A percentile compares a stretch with the other conserved stretches of the same genome.
phyloP scores from a whole-genome alignment of 2,329 filamentous ascomycete species.

The Aureobasidium lini region DNA sequence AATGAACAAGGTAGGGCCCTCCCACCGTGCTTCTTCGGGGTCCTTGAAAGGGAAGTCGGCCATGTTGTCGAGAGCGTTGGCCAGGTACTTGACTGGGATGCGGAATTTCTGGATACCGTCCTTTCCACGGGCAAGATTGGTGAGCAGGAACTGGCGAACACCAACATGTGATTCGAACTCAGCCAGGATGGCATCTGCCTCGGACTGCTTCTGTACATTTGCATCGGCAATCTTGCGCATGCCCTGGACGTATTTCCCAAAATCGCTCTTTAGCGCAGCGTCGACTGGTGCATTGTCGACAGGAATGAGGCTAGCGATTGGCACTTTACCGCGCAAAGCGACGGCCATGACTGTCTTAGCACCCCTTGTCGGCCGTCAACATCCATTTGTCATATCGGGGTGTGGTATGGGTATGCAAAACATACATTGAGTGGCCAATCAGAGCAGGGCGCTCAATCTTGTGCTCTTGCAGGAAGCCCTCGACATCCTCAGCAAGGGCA shows the following conservation, averaged over 20 bases:
- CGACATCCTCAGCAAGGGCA: constrained; percentile 75
- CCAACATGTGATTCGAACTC: constrained; percentile 66
- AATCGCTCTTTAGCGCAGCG: constrained; percentile 64
- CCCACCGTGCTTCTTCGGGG: constrained; percentile 59
- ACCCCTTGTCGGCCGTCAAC: constrained; percentile 45
- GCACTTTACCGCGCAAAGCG: constrained; percentile 61
- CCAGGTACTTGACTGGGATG: constrained; percentile 68
- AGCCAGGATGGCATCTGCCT: constrained; percentile 72
- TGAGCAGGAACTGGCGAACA: constrained; percentile 85
- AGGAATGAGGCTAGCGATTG: constrained; percentile 64
- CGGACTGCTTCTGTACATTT: constrained; percentile 58
- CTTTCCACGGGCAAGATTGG: constrained; percentile 61
- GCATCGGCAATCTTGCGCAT: constrained; percentile 76
- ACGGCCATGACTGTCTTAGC: constrained; percentile 89
- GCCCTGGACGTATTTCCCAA: constrained; percentile 70
- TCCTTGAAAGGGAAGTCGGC: constrained; percentile 84
- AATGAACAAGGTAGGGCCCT: constrained; percentile 74
- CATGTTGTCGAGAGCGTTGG: constrained; percentile 61
- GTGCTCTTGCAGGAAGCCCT: constrained; percentile 67
- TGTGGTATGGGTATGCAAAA: constrained; percentile 27
- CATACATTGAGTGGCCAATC: constrained; percentile 83
- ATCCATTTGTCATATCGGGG: background rate
- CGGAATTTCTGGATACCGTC: constrained; percentile 61
- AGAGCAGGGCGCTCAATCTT: constrained; percentile 63
- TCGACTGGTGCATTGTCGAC: constrained; percentile 92